Evolutionary conservation across 805 yeast species (phyloP), one percentile per base, ranked within the genome.

Genomic region (Wickerhamiella domercqiae): DNA sequence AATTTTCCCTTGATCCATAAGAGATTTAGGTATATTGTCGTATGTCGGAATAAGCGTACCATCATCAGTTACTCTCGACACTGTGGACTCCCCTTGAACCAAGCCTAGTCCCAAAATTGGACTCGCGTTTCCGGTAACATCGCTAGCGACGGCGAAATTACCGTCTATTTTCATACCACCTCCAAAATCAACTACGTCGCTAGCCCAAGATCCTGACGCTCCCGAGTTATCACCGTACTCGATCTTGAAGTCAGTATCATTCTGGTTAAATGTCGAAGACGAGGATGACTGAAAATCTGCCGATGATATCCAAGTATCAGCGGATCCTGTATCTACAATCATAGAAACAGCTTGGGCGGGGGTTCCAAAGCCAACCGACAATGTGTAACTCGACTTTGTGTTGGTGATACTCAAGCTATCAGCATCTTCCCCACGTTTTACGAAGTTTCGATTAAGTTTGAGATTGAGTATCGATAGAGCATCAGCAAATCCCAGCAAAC

Each of bases 111-210:
- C 62, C 39, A 58, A 39, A 21, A 52, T 50, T 38, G 93, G 87
- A n/a, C 19, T 13, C 43, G 66, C 57, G 7, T 71, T 55, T 4
- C 84, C 73, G 40, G 71, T 70, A 2, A 83, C 68, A 26, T 58
- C 55, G 51, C 73, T 73, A 3, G 79, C 87, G 18, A 83, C 72
- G 2, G 90, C 95, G 54, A 83, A 68, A 7, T 26, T 34, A 18
- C 34, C 44, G 13, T 35, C 24, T 6, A 30, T 5, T 9, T 20
- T 30, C 11, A 35, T 20, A 2, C 21, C 67, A 36, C 64, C 68
- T 35, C 71, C 71, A 37, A 81, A 48, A 1, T 50, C 43, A 3
- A 83, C 64, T 34, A 60, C 57, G 49, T 84, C 95, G 26, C 61
- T 54, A 15, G 76, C 87, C 67, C 70, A 73, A 17, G 40, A 46